Base-by-base conservation (phyloP, 2,329 filamentous ascomycete genomes). In the Pseudogymnoascus sp. region DNA sequence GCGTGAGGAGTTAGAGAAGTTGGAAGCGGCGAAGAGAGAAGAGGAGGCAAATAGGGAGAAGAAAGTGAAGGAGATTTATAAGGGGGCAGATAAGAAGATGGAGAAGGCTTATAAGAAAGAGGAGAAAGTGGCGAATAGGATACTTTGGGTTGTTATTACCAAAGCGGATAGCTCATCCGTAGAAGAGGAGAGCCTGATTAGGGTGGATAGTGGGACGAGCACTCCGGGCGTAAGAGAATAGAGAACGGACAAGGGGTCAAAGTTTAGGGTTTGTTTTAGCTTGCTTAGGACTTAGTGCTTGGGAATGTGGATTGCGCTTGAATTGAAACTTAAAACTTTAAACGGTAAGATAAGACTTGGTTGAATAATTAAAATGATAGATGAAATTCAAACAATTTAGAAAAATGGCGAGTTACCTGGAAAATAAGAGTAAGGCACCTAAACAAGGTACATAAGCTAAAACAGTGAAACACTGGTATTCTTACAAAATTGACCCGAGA, bases 131-230 rank as follows among this genome's bases (percentile, higher is more conserved):
- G 70, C 68, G 4, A 70, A 70, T 61, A 66, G 71, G 34, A 70
- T 72, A 36, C 60, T 69, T 13, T 73, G 71, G 69, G 60, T 72
- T 61, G 68, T 72, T 10, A 65, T 71, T n/a, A 67, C 64, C 2
- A 69, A 48, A 19, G 64, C 65, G 62, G 61, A 68, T 60, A 65
- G 63, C 6, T 64, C n/a, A 36, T 5, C 36, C 36, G 36, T 39
- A n/a, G 36, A 39, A 39, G 65, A 37, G 11, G 65, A 37, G 13
- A 62, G 63, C 25, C 36, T 37, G 16, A 43, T 62, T 25, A 34
- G 41, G 14, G 60, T 62, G 3, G 60, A 60, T 36, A 65, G 36
- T 39, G 6, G 36, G 14, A 39, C 36, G 36, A 39, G 14, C 36
- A 39, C 36, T 39, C 36, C 7, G 6, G 14, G 14, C 36, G 36